Evolutionary conservation across 495 filamentous ascomycete genomes (phyloP).

Genomic region (Hypoxylon trugodes): DNA sequence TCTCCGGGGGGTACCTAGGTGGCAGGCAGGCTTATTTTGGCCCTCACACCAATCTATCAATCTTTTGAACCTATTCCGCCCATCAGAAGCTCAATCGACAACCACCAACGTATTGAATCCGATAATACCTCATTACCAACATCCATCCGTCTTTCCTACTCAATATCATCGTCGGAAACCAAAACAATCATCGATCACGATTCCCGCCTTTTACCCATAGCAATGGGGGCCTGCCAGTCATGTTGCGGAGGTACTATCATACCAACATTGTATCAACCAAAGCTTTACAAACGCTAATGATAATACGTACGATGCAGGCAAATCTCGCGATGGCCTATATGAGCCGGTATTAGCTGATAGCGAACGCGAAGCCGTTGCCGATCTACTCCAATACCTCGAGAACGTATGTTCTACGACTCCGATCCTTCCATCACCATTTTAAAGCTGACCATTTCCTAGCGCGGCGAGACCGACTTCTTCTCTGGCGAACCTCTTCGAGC

Average conservation of each 20-base stretch:
- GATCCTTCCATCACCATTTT: conserved; percentile 32
- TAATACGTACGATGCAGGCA: conserved; percentile 68
- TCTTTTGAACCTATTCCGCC: neutral
- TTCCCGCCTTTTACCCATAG: conserved; percentile 29
- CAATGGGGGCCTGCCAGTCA: conserved; percentile 60
- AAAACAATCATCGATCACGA: conserved; percentile 35
- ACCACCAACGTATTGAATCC: conserved; percentile 9
- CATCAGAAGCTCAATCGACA: conserved; percentile 5
- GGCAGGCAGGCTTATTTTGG: conserved; percentile 31
- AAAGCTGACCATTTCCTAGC: conserved; percentile 59
- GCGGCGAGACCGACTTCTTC: conserved; percentile 97
- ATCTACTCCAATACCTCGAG: conserved; percentile 93
- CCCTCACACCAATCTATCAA: conserved; percentile 11
- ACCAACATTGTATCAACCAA: conserved; percentile 9
- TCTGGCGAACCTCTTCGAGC: conserved; percentile 94
- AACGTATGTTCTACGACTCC: conserved; percentile 69
- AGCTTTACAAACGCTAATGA: conserved; percentile 32
- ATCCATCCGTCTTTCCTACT: conserved; percentile 12
- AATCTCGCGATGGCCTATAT: conserved; percentile 91
- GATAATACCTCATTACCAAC: neutral
- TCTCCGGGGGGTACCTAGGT: no score
- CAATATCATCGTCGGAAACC: conserved; percentile 11
- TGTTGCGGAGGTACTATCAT: conserved; percentile 59
- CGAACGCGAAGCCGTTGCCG: conserved; percentile 96
- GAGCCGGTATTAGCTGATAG: conserved; percentile 95